These are phyloP conservation scores for Gardenia jasminoides DNA, from an alignment of 257 asterid species.

Conservation along the genomic window DNA sequence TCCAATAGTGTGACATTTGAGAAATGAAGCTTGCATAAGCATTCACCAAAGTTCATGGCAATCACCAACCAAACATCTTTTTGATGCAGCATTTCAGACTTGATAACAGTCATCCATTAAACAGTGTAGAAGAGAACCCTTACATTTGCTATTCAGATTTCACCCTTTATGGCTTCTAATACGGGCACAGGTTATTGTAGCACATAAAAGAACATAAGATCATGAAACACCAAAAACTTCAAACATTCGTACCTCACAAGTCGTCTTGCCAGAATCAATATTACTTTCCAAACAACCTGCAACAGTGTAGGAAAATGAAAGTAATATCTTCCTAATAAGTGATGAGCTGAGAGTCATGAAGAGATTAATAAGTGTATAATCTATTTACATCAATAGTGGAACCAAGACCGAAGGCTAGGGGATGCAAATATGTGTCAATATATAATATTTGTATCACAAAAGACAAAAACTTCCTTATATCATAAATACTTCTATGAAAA, in stretches of 20 bases:
- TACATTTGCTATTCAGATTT: background rate
- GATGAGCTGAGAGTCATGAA: background rate
- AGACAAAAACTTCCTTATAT: no score
- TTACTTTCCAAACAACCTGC: conserved; percentile 70
- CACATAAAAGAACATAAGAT: background rate
- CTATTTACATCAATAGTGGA: no score
- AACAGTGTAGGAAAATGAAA: conserved; percentile 22
- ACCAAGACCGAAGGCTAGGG: no score
- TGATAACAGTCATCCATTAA: background rate
- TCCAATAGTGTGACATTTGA: background rate
- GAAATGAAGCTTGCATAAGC: background rate
- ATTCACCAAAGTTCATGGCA: background rate
- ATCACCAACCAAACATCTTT: background rate
- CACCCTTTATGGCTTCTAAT: background rate
- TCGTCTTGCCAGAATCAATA: conserved; percentile 79
- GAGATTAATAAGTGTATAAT: background rate
- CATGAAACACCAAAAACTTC: background rate
- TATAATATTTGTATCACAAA: no score
- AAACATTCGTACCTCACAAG: conserved; percentile 59
- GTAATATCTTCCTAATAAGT: background rate
- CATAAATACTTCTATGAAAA: no score
- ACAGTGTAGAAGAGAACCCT: background rate
- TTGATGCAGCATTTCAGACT: background rate
- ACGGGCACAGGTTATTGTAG: background rate
- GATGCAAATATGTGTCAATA: no score